Percentiles rank a stretch among this genome's conserved stretches.
These are phyloP conservation scores for Aspergillus chevalieri DNA, from an alignment of 2,329 filamentous ascomycete genomes.

Conservation along the genomic window DNA sequence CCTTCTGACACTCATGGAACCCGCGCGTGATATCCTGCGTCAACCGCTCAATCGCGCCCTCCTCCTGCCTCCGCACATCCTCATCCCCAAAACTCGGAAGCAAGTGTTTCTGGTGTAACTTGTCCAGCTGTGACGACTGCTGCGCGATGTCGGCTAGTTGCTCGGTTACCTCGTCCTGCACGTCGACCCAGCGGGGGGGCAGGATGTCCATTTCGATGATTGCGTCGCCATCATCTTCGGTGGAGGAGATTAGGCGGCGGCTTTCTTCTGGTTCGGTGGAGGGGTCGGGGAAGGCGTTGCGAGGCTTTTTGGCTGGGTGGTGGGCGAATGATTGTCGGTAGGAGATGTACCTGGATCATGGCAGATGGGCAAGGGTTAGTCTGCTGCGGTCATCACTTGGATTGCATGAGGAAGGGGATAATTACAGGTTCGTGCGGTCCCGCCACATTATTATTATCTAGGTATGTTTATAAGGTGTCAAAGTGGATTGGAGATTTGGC, in stretches of 20 bases:
- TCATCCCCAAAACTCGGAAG: conserved; percentile 96
- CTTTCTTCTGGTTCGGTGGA: conserved; percentile 59
- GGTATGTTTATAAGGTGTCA: conserved; percentile 43
- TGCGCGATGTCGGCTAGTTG: conserved; percentile 71
- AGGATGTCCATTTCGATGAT: conserved; percentile 98
- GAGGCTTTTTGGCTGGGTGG: conserved; percentile 79
- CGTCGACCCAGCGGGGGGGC: conserved; percentile 90
- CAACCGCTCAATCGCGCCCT: conserved; percentile 80
- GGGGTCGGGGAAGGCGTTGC: conserved; percentile 58
- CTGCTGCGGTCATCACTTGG: neutral
- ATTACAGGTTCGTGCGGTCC: conserved; percentile 96
- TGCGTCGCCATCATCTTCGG: conserved; percentile 75
- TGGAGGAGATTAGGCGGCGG: conserved; percentile 76
- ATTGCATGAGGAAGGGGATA: conserved; percentile 5
- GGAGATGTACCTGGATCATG: conserved; percentile 72
- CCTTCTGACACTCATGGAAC: conserved; percentile 84
- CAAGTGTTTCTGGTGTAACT: conserved; percentile 94
- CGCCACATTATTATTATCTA: conserved; percentile 71
- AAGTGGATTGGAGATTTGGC: conserved; percentile 3
- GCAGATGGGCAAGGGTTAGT: conserved; percentile 1
- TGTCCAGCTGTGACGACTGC: conserved; percentile 79
- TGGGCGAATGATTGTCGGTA: conserved; percentile 98
- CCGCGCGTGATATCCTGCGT: conserved; percentile 83
- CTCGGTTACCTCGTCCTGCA: conserved; percentile 88
- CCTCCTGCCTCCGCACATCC: conserved; percentile 77